A percentile compares a stretch with the other conserved stretches of the same genome.
These are phyloP conservation scores for Fusarium coffeatum DNA, from an alignment of 2,329 filamentous ascomycete species.

Conservation along the genomic window DNA sequence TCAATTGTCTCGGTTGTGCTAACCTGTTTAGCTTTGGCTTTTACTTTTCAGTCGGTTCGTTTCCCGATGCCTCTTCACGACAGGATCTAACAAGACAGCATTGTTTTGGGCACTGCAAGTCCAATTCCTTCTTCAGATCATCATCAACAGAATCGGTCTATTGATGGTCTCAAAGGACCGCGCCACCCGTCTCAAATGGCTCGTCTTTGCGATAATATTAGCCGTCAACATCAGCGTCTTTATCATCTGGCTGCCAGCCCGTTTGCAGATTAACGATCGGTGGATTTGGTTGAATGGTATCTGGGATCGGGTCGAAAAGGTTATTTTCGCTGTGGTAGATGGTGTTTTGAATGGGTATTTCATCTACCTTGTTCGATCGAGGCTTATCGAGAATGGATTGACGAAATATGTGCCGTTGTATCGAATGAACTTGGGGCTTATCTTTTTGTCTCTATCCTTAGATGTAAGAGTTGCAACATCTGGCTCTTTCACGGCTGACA, in stretches of 20 bases:
- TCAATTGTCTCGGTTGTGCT: background rate
- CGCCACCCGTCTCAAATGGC: constrained; percentile 56
- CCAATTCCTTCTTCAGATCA: constrained; percentile 65
- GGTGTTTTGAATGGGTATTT: constrained; percentile 63
- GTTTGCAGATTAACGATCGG: constrained; percentile 55
- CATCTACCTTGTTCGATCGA: constrained; percentile 57
- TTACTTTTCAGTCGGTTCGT: constrained; percentile 41
- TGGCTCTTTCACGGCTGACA: background rate
- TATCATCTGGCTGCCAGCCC: constrained; percentile 65
- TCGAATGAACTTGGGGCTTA: constrained; percentile 46
- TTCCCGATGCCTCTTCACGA: rapidly evolving
- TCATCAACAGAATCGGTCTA: constrained; percentile 64
- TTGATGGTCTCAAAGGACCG: constrained; percentile 54
- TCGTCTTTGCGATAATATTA: constrained; percentile 58
- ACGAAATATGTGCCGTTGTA: constrained; percentile 61
- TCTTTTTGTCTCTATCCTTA: constrained; percentile 43
- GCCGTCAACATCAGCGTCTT: constrained; percentile 65
- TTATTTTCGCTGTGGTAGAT: constrained; percentile 62
- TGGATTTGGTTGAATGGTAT: constrained; percentile 60
- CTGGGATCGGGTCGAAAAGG: constrained; percentile 66
- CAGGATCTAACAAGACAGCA: background rate
- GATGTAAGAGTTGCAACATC: constrained; percentile 41
- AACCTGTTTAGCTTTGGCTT: constrained; percentile 33
- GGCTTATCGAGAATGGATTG: constrained; percentile 60
- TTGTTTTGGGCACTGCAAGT: constrained; percentile 57